Base-by-base conservation (phyloP, 139 green algal species). In the Micromonas commoda region DNA sequence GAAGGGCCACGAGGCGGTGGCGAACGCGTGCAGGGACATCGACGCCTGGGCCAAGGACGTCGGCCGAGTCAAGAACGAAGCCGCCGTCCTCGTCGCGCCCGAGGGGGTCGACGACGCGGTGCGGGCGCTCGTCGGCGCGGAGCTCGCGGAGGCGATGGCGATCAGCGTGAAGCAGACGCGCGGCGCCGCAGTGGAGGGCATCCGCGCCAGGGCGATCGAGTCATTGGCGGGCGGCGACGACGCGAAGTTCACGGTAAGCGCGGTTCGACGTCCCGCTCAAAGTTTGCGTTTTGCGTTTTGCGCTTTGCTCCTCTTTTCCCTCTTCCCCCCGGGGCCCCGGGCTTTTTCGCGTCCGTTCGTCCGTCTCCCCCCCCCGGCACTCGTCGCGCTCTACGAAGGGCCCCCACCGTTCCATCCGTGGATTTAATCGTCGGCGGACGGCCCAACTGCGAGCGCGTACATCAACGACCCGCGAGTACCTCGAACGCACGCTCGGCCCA, bases 11-110 rank as follows among this genome's bases (percentile, higher is more conserved):
- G 65, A 79, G n/a, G 90, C 91, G 1, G 87, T 97, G 51, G 38
- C 80, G 0, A 31, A 67, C 4, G 88, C 93, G 67, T 96, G 90
- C 73, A 26, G 29, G 0, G 80, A 87, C 31, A 87, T 98, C 20
- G 83, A 91, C 31, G 83, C 19, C 4, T 96, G 92, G 91, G 90
- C 86, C 0, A 63, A 32, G 0, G 37, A 75, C 38, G 85, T 96
- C 24, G 92, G 89, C n/a, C 90, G 91, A 80, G 68, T 79, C 67
- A 97, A 97, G n/a, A 83, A 82, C 76, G 1, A 66, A 69, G 2
- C 82, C 88, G 19, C 52, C 74, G 35, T 70, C 31, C 35, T 88
- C 39, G 53, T 85, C 52, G 79, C 88, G 31, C 82, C 88, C 1
- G 76, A 81, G 13, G 87, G 84, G 0, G 78, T 96, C 64, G 64